Percentiles rank a stretch among this genome's conserved stretches.
Evolutionary conservation across 139 green algal genomes (phyloP).

Genomic region (Chlamydomonas urium): DNA sequence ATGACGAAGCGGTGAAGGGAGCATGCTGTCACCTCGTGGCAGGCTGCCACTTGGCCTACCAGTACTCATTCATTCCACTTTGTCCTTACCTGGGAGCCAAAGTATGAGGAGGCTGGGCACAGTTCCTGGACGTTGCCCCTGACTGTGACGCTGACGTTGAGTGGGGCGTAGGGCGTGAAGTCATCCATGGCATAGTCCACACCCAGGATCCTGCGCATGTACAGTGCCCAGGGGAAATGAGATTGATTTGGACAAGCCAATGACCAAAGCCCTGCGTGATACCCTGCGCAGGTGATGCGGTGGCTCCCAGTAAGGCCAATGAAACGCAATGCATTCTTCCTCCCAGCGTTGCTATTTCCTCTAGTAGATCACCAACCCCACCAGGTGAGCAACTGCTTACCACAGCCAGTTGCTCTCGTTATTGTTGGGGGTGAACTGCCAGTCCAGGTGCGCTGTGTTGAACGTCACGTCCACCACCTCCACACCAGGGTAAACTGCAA

Average conservation of each 20-base stretch:
- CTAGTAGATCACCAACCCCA: neutral
- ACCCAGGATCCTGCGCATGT: slow-evolving; percentile 21
- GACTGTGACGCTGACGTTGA: slow-evolving; percentile 6
- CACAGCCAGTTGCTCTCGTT: slow-evolving; percentile 21
- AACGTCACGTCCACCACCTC: slow-evolving; percentile 12
- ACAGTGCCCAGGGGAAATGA: slow-evolving; percentile 1
- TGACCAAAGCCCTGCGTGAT: neutral
- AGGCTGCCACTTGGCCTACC: slow-evolving; percentile 14
- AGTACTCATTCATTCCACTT: too few species aligned
- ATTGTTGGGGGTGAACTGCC: slow-evolving; percentile 23
- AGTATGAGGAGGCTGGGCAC: slow-evolving; percentile 21
- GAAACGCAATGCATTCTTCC: neutral
- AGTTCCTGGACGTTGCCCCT: slow-evolving; percentile 6
- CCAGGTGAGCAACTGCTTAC: neutral
- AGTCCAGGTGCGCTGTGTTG: slow-evolving; percentile 15
- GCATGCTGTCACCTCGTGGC: neutral
- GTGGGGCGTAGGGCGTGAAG: slow-evolving; percentile 8
- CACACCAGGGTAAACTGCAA: slow-evolving; percentile 6
- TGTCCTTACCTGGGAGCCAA: slow-evolving; percentile 12
- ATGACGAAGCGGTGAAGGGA: neutral
- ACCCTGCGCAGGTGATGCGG: neutral
- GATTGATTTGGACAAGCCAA: neutral
- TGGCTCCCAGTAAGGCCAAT: neutral
- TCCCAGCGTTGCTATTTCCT: neutral
- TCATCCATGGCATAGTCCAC: slow-evolving; percentile 19